Percentiles rank a stretch among this genome's conserved stretches.
Evolutionary conservation across 768 basidiomycete genomes (phyloP).

Genomic region (Dioszegia aurantiaca): DNA sequence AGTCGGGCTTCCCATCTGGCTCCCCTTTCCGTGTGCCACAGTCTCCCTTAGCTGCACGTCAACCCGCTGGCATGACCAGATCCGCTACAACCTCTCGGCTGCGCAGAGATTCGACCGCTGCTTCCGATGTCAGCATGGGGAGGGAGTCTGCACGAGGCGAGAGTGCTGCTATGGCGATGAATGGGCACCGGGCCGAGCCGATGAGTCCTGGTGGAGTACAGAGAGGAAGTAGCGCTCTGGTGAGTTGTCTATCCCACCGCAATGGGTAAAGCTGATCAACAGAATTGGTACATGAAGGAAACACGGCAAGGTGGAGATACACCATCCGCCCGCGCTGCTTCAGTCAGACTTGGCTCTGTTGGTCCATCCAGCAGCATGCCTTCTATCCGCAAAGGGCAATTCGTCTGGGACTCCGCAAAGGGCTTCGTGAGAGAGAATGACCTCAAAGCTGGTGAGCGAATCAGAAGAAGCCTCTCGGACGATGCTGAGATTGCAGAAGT

Average conservation of each 20-base stretch:
- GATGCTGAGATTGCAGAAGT: conserved; percentile 20
- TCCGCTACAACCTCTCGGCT: conserved; percentile 36
- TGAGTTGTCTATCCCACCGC: conserved; percentile 12
- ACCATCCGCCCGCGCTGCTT: conserved; percentile 29
- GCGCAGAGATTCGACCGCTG: conserved; percentile 24
- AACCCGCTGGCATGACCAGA: conserved; percentile 26
- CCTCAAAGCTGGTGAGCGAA: conserved; percentile 27
- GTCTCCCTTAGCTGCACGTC: conserved; percentile 23
- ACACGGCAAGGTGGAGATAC: conserved; percentile 34
- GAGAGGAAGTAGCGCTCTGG: conserved; percentile 32
- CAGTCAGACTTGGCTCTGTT: conserved; percentile 24
- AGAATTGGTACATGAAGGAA: conserved; percentile 48
- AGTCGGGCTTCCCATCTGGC: conserved; percentile 29
- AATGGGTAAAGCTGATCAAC: background rate
- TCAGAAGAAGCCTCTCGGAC: background rate
- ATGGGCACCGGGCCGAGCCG: conserved; percentile 19
- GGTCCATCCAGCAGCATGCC: conserved; percentile 27
- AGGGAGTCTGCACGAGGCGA: conserved; percentile 20
- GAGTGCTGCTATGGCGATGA: conserved; percentile 20
- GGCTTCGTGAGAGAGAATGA: conserved; percentile 45
- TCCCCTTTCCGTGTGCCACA: conserved; percentile 38
- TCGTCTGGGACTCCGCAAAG: conserved; percentile 43
- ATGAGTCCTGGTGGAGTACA: conserved; percentile 38
- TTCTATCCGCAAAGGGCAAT: conserved; percentile 38
- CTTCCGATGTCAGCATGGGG: conserved; percentile 37